Evolutionary conservation across 169 alveolate species (phyloP).

Genomic region (Plasmodium gonderi): DNA sequence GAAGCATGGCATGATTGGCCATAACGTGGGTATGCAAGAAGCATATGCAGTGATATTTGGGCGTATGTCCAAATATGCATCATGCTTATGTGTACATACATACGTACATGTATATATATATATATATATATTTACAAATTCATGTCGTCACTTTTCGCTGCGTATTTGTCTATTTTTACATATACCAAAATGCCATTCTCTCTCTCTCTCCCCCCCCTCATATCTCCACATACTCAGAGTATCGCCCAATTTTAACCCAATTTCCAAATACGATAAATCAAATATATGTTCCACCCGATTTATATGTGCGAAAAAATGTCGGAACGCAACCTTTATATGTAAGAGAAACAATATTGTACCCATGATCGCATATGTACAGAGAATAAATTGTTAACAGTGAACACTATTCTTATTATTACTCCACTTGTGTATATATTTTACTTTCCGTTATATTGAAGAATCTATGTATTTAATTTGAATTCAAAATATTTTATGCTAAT

Average conservation of each 20-base stretch:
- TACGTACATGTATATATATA: not conserved
- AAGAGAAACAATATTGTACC: not conserved
- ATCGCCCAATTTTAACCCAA: constrained; percentile 23
- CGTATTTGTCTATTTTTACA: no score
- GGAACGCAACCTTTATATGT: constrained; percentile 37
- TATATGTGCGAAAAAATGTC: constrained; percentile 24
- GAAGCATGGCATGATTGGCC: constrained; percentile 43
- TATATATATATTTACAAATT: not conserved
- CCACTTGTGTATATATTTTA: no score
- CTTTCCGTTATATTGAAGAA: no score
- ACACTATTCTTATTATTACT: no score
- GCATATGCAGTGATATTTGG: not conserved
- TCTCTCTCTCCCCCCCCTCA: not conserved
- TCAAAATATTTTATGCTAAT: no score
- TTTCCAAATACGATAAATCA: constrained; percentile 15
- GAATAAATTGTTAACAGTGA: not conserved
- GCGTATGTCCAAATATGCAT: not conserved
- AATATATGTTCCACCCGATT: constrained; percentile 15
- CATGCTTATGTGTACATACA: not conserved
- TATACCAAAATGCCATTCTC: no score
- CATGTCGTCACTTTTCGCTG: no score
- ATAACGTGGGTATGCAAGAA: constrained; percentile 35
- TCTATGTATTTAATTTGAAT: no score
- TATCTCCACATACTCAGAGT: not conserved
- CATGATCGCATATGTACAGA: not conserved